phyloP scores from a whole-genome alignment of 257 asterid species.

The Gentiana macrophylla region DNA sequence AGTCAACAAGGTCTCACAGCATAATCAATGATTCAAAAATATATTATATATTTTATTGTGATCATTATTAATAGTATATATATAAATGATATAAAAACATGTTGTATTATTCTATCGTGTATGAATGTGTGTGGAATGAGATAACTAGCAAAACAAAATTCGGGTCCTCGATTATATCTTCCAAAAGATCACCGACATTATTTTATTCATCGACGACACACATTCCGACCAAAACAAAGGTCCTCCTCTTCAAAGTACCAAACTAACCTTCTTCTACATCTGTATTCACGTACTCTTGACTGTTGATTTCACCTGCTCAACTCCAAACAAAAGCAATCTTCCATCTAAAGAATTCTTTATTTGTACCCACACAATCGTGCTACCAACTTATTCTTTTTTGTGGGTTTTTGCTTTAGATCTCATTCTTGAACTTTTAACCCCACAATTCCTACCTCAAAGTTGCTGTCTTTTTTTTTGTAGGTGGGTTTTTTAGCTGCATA shows the following conservation, averaged over 20 bases:
- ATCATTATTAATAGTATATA: too few species aligned
- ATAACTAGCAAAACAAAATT: too few species aligned
- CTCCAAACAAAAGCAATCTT: slow-evolving; percentile 4
- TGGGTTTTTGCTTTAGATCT: slow-evolving; percentile 5
- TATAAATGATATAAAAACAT: too few species aligned
- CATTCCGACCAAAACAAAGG: slow-evolving; percentile 21
- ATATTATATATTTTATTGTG: too few species aligned
- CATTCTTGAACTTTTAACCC: slow-evolving; percentile 2
- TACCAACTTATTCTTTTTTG: slow-evolving; percentile 1
- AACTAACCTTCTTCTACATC: slow-evolving; percentile 16
- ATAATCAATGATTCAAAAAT: too few species aligned
- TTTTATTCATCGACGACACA: slow-evolving; percentile 25
- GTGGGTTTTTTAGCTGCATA: neutral
- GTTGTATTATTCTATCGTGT: too few species aligned
- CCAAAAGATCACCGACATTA: neutral
- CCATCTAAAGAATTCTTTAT: slow-evolving; percentile 14
- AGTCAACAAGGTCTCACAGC: too few species aligned
- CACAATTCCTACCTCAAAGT: neutral
- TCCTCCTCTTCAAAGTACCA: slow-evolving; percentile 9
- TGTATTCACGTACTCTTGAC: slow-evolving; percentile 19
- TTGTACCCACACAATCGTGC: slow-evolving; percentile 9
- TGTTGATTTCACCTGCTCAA: slow-evolving; percentile 6
- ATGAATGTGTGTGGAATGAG: too few species aligned
- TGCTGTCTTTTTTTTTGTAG: neutral
- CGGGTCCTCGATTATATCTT: neutral